These are phyloP conservation scores for Dissophora globulifera DNA, from an alignment of 192 early-diverging fungal genomes.

Conservation along the genomic window DNA sequence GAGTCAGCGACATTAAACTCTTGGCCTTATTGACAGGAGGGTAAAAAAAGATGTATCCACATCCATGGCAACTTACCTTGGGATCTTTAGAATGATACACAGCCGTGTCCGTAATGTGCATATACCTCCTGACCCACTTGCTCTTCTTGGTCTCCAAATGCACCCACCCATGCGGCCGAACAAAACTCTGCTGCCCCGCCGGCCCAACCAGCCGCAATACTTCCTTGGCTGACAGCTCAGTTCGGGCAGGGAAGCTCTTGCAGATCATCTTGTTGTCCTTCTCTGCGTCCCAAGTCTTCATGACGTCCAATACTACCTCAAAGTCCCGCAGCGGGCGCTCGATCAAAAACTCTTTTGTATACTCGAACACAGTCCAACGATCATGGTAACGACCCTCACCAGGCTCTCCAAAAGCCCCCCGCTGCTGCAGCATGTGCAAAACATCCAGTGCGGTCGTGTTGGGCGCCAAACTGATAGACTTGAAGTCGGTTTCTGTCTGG, in stretches of 20 bases:
- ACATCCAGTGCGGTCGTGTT: constrained; percentile 78
- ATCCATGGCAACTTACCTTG: no score
- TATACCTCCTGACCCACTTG: constrained; percentile 87
- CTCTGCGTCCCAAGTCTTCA: constrained; percentile 85
- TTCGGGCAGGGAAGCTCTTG: constrained; percentile 76
- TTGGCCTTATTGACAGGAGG: no score
- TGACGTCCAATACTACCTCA: constrained; percentile 85
- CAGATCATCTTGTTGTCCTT: constrained; percentile 80
- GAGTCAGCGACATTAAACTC: no score
- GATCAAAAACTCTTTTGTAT: constrained; percentile 77
- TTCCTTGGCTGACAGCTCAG: constrained; percentile 70
- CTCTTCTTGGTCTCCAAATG: constrained; percentile 82
- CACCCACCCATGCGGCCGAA: constrained; percentile 66
- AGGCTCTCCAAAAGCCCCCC: constrained; percentile 55
- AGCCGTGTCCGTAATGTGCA: constrained; percentile 71
- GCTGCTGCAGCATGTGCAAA: constrained; percentile 73
- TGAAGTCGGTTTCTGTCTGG: constrained; percentile 78
- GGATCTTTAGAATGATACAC: constrained; percentile 76
- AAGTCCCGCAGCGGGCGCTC: constrained; percentile 93
- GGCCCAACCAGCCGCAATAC: constrained; percentile 43
- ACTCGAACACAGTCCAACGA: constrained; percentile 92
- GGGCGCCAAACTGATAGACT: constrained; percentile 81
- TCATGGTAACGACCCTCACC: constrained; percentile 62
- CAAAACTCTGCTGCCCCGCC: constrained; percentile 37
- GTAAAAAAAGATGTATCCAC: no score